Evolutionary conservation across 2,329 filamentous ascomycete species (phyloP).

Genomic region (Fusarium marasasianum): DNA sequence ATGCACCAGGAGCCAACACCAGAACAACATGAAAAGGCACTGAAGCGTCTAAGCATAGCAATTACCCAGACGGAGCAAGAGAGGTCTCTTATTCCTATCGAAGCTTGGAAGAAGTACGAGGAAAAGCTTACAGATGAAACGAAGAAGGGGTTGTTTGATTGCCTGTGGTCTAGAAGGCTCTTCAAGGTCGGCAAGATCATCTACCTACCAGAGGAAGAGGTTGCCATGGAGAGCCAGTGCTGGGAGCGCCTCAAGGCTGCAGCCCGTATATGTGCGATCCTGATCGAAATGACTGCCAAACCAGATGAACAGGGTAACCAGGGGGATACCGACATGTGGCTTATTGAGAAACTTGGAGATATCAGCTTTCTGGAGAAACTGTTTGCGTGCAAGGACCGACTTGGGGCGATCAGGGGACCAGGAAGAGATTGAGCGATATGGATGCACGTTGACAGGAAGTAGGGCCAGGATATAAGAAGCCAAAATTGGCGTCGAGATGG

Average conservation of each 20-base stretch:
- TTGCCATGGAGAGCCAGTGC: slow-evolving; percentile 33
- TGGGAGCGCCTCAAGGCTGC: slow-evolving; percentile 42
- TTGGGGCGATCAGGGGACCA: not conserved
- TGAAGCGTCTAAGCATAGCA: slow-evolving; percentile 9
- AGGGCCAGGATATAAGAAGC: not conserved
- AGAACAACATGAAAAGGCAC: slow-evolving; percentile 2
- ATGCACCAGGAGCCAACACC: slow-evolving; percentile 10
- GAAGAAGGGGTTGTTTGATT: slow-evolving; percentile 5
- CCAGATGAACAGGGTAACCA: slow-evolving; percentile 29
- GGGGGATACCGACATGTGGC: slow-evolving; percentile 37
- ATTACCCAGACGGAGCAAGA: slow-evolving; percentile 7
- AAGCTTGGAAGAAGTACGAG: slow-evolving; percentile 37
- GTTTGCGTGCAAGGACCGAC: slow-evolving; percentile 4
- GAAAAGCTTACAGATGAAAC: slow-evolving; percentile 30
- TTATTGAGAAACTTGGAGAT: slow-evolving; percentile 38
- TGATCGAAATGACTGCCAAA: slow-evolving; percentile 38
- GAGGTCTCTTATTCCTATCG: slow-evolving; percentile 31
- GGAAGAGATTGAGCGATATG: not conserved
- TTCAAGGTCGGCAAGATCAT: slow-evolving; percentile 38
- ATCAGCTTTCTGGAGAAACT: slow-evolving; percentile 36
- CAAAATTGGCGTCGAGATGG: not conserved
- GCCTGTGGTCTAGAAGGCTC: slow-evolving; percentile 37
- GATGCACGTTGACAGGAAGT: not conserved
- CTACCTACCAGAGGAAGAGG: slow-evolving; percentile 44
- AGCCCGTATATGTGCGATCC: slow-evolving; percentile 39